Base-by-base conservation (phyloP, 2,329 filamentous ascomycete genomes). In the Xylariaceae sp. region DNA sequence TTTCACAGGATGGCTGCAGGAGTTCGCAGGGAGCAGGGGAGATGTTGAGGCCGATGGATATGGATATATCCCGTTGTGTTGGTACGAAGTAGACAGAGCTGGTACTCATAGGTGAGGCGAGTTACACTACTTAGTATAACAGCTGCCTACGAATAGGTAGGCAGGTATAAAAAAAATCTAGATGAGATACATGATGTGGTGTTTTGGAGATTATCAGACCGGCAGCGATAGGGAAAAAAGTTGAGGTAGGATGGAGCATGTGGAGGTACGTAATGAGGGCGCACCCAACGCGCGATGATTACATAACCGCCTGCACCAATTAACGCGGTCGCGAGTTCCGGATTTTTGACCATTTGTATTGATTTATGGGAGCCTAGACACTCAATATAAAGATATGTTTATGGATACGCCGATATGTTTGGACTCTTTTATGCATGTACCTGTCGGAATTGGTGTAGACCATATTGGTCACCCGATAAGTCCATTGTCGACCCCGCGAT, bases 21-120 rank as follows among this genome's bases (percentile, higher is more conserved):
- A 39, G 65, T 64, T 67, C 60, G 66, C 63, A 66, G 61, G 66
- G 60, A 64, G 62, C 63, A 64, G 62, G 65, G 59, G 39, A 17
- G 42, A 34, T 18, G 18, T 51, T 23, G 17, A 35, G 15, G 49
- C 11, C 7, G 23, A 35, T 56, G 11, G 13, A 45, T 45, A 18
- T 35, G 34, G 51, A 42, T 30, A 30, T 30, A 30, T 30, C 5
- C 23, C 23, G 23, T 30, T 1, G 23, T 4, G 23, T 30, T 30
- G 23, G 23, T 30, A 30, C 23, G 23, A 30, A 9, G 37, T 42
- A 42, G 37, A 42, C 7, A 42, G 23, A 30, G 23, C 23, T 30
- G 23, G 23, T 30, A 30, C 23, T 30, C 23, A 30, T 30, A 30
- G 23, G 37, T 42, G 37, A 42, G 37, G 37, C 11, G 37, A 42